Percentiles rank a stretch among this genome's conserved stretches.
phyloP scores from a whole-genome alignment of 441 rosid species.

The Monsonia emarginata region DNA sequence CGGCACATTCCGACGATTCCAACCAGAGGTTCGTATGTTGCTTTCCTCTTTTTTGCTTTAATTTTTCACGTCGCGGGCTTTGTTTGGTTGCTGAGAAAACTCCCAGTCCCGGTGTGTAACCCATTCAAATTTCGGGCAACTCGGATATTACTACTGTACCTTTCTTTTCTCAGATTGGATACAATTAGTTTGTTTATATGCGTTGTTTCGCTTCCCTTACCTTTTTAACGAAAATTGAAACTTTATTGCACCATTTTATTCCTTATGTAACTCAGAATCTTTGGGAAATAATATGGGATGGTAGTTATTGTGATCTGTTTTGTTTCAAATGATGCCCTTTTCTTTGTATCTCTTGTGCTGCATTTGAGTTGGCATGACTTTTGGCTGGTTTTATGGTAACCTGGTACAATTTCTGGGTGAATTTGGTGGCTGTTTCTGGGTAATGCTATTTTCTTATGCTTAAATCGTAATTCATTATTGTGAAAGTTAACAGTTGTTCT shows the following conservation, averaged over 20 bases:
- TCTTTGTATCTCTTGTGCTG: not conserved
- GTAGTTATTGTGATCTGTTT: not conserved
- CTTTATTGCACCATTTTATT: not conserved
- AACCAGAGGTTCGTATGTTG: conserved; percentile 41
- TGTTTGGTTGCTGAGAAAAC: not conserved
- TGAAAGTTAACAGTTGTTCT: conserved; percentile 3
- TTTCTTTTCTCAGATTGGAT: not conserved
- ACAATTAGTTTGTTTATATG: not conserved
- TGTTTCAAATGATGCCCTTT: not conserved
- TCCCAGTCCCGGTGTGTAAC: not conserved
- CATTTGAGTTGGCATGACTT: not conserved
- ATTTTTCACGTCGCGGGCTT: not conserved
- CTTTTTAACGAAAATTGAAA: not conserved
- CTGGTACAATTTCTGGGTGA: not conserved
- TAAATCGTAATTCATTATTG: not conserved
- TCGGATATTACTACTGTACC: not conserved
- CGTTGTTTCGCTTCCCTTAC: not conserved
- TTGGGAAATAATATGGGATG: not conserved
- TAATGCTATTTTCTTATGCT: no score
- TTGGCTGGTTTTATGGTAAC: not conserved
- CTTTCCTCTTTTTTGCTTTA: not conserved
- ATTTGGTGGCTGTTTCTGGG: conserved; percentile 4
- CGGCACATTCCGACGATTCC: conserved; percentile 36
- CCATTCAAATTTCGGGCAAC: not conserved
- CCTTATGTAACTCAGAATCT: not conserved